phyloP scores from a whole-genome alignment of 1,139 yeast genomes.

The Arxiozyma heterogenica region DNA sequence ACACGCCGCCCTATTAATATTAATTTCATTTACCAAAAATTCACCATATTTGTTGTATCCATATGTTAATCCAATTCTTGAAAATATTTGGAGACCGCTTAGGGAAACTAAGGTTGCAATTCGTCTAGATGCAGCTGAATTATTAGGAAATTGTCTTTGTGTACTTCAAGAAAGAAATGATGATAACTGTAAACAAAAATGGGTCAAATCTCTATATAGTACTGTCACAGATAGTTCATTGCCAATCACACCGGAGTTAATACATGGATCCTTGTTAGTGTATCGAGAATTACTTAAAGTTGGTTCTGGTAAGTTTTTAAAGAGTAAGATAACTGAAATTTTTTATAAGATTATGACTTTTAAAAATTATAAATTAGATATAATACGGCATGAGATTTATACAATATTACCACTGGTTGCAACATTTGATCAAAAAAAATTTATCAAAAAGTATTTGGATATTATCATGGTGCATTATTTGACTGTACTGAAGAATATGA shows the following conservation, averaged over 20 bases:
- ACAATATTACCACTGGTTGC: constrained; percentile 77
- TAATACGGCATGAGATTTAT: constrained; percentile 76
- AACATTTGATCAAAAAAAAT: constrained; percentile 63
- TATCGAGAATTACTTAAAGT: constrained; percentile 68
- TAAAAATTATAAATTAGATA: constrained; percentile 66
- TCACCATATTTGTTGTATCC: constrained; percentile 79
- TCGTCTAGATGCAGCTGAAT: constrained; percentile 75
- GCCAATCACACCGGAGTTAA: constrained; percentile 38
- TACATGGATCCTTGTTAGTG: constrained; percentile 80
- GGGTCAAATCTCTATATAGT: constrained; percentile 61
- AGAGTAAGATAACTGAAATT: constrained; percentile 64
- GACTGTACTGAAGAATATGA: constrained; percentile 65
- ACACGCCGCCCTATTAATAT: constrained; percentile 82
- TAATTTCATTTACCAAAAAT: constrained; percentile 75
- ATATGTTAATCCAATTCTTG: constrained; percentile 69
- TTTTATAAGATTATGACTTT: constrained; percentile 68
- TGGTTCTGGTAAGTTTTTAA: constrained; percentile 53
- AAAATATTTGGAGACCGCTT: constrained; percentile 79
- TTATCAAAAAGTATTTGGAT: constrained; percentile 75
- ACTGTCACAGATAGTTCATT: constrained; percentile 29
- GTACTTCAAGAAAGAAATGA: constrained; percentile 74
- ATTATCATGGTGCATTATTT: constrained; percentile 70
- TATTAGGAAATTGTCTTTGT: constrained; percentile 66
- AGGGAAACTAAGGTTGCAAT: constrained; percentile 69
- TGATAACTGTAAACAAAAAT: constrained; percentile 55